Percentiles rank a stretch among this genome's conserved stretches.
These are phyloP conservation scores for Cladosporium colombiae DNA, from an alignment of 2,329 filamentous ascomycete genomes.

Conservation along the genomic window DNA sequence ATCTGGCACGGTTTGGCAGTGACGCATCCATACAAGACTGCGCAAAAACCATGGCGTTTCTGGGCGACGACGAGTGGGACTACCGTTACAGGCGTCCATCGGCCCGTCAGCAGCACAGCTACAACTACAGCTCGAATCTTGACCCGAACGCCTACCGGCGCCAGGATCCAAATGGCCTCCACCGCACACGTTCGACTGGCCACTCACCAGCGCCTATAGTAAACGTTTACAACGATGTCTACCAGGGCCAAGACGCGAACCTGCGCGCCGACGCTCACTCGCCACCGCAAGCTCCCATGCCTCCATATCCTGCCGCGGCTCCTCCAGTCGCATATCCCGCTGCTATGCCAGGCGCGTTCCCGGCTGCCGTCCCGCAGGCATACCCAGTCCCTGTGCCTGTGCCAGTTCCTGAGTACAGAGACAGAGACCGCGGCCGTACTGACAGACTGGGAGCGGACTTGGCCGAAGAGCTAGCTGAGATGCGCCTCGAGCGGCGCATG, in stretches of 20 bases:
- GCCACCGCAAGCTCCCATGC: constrained; percentile 26
- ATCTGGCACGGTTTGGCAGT: not conserved
- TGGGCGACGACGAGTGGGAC: constrained; percentile 15
- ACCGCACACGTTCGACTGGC: constrained; percentile 49
- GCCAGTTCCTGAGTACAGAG: constrained; percentile 4
- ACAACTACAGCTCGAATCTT: constrained; percentile 10
- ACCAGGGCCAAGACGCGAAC: constrained; percentile 36
- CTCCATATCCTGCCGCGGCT: constrained; percentile 22
- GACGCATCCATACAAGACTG: not conserved
- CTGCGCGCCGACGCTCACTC: constrained; percentile 26
- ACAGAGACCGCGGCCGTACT: constrained; percentile 15
- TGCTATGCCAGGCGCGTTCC: constrained; percentile 23
- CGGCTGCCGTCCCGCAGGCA: not conserved
- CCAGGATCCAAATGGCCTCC: constrained; percentile 30
- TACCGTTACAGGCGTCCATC: constrained; percentile 6
- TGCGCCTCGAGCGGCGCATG: constrained; percentile 36
- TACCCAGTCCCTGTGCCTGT: not conserved
- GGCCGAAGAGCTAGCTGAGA: constrained; percentile 34
- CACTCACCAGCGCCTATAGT: constrained; percentile 47
- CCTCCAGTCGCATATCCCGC: constrained; percentile 23
- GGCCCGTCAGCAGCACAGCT: constrained; percentile 12
- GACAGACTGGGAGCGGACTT: constrained; percentile 30
- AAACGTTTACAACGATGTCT: constrained; percentile 49
- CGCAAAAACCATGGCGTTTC: constrained; percentile 8
- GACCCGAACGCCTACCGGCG: constrained; percentile 13